Evolutionary conservation across 129 eudicot genomes (phyloP), one percentile per base, ranked within the genome.

Genomic region (Artemisia annua): DNA sequence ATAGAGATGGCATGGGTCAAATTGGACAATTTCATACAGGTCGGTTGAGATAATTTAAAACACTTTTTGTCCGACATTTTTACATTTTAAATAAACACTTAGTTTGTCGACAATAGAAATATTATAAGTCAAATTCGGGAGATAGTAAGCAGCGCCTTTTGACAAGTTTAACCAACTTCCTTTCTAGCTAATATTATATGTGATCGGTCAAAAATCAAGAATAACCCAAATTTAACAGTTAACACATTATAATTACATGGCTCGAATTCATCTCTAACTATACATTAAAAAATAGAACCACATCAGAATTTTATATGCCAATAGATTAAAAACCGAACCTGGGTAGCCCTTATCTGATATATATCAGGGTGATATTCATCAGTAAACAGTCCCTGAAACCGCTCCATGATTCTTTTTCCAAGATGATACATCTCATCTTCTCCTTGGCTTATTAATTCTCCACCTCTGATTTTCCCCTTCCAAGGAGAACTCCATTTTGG

Each of bases 401-500:
- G 85, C 71, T 95, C 89, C 76, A 89, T 84, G 46, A 78, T 74
- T 79, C 96, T 83, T 60, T 56, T 81, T 35, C 97, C 99, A 60
- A 95, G 91, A 75, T 88, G 69, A 81, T 88, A 95, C 79, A 90
- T 64, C 72, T 95, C 97, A 28, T 75, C 82, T 86, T 95, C 99
- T 75, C 99, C 99, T 67, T 84, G 78, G n/a, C 71, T 77, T 26
- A 82, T 80, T 78, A 95, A 69, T 80, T 95, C 97, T 67, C 97
- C 99, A 54, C 99, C 99, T 77, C 82, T 88, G 48, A 61, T 66
- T 78, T 86, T 90, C 57, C 99, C 99, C 39, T 82, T 86, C 97
- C 97, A 95, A 56, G 97, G 99, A 58, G 97, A 95, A 32, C 61
- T 85, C 99, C 97, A 95, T 67, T 84, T 91, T 78, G 48, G 24